phyloP scores from a whole-genome alignment of 306 rosid genomes.

The Trifolium subterraneum region DNA sequence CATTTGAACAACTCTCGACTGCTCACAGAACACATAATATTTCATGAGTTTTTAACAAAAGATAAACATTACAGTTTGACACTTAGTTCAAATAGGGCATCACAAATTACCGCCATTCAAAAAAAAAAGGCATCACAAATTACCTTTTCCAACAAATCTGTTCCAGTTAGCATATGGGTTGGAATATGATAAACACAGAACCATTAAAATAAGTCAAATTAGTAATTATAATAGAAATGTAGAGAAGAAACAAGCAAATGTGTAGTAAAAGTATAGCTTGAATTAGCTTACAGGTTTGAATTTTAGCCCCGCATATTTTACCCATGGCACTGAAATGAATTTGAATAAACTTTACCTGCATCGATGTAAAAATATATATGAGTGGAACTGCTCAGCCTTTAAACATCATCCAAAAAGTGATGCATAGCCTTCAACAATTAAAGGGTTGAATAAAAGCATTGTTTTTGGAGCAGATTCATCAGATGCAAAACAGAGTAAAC shows the following conservation, averaged over 20 bases:
- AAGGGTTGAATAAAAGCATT: conserved; percentile 75
- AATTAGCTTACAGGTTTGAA: conserved; percentile 82
- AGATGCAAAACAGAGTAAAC: conserved; percentile 75
- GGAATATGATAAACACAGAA: conserved; percentile 44
- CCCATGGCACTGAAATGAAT: conserved; percentile 73
- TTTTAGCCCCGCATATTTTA: conserved; percentile 73
- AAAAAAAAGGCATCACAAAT: conserved; percentile 20
- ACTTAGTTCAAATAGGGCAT: conserved; percentile 43
- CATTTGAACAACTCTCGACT: conserved; percentile 89
- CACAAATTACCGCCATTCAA: conserved; percentile 53
- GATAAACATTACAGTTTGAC: conserved; percentile 27
- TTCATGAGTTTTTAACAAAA: conserved; percentile 41
- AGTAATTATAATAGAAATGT: conserved; percentile 45
- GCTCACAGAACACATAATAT: conserved; percentile 52
- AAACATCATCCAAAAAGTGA: conserved; percentile 29
- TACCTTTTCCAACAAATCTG: conserved; percentile 93
- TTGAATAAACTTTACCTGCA: conserved; percentile 90
- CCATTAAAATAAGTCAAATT: conserved; percentile 51
- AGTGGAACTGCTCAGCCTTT: conserved; percentile 37
- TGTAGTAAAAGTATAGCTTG: conserved; percentile 33
- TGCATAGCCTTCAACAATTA: conserved; percentile 42
- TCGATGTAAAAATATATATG: conserved; percentile 41
- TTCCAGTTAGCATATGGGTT: conserved; percentile 41
- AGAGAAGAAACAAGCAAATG: conserved; percentile 29
- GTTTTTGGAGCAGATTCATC: conserved; percentile 80